phyloP scores from a whole-genome alignment of 2,329 filamentous ascomycete genomes.

The Allantophomopsis cytisporea region DNA sequence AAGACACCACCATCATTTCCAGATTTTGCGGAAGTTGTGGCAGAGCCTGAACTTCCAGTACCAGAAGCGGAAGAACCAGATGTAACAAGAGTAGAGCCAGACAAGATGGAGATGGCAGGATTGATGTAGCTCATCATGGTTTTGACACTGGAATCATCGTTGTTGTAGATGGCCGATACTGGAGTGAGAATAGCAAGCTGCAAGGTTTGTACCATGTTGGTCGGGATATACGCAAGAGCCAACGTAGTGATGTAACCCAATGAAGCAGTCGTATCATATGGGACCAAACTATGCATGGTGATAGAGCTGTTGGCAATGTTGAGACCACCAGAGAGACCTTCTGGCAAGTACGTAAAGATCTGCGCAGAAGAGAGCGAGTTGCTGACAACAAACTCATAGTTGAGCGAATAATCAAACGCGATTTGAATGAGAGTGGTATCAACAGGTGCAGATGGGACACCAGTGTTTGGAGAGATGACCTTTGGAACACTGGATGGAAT shows the following conservation, averaged over 20 bases:
- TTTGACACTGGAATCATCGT: slow-evolving; percentile 48
- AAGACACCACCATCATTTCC: slow-evolving; percentile 24
- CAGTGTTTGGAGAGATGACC: slow-evolving; percentile 13
- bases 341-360: slow-evolving; percentile 68
- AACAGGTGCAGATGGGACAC: slow-evolving; percentile 16
- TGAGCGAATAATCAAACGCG: slow-evolving; percentile 68
- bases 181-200: slow-evolving; percentile 57
- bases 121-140: slow-evolving; percentile 75
- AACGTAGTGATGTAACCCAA: slow-evolving; percentile 74
- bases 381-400: slow-evolving; percentile 70
- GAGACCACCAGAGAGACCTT: slow-evolving; percentile 53
- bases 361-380: slow-evolving; percentile 65
- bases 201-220: slow-evolving; percentile 52
- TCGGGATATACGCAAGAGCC: slow-evolving; percentile 64
- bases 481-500: slow-evolving; percentile 11
- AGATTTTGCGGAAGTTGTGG: slow-evolving; percentile 10
- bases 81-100: slow-evolving; percentile 25
- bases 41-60: slow-evolving; percentile 22
- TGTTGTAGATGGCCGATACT: slow-evolving; percentile 62
- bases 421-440: slow-evolving; percentile 68
- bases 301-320: slow-evolving; percentile 36
- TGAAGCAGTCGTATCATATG: slow-evolving; percentile 55
- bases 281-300: slow-evolving; percentile 57
- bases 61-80: slow-evolving; percentile 21
- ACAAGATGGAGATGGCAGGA: slow-evolving; percentile 45